Evolutionary conservation across 768 basidiomycete species (phyloP), one percentile per base, ranked within the genome.

Genomic region (Lactarius tabidus): DNA sequence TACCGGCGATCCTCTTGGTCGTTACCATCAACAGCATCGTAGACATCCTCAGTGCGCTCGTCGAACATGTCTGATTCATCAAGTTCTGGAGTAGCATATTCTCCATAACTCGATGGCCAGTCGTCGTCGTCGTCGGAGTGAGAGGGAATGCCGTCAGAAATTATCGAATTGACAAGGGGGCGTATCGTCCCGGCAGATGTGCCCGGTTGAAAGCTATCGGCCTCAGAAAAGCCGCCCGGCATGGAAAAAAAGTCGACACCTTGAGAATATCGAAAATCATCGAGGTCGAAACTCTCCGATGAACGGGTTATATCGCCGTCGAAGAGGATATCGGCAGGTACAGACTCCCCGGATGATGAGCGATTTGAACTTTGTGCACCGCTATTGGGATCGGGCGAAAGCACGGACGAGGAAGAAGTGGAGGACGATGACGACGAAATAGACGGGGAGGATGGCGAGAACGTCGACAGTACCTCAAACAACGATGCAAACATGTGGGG

Each of bases 151-250:
- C 57, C 66, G 9, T 52, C 39, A 10, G 71, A 63, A 57, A 52
- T 48, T 23, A 65, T 23, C 23, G 64, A 62, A 18, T 64, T 55
- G 56, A 71, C 60, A 33, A 73, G 70, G 39, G 73, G 74, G 26
- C 80, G 74, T 60, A 81, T 77, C 29, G 80, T 82, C 51, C 77
- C 81, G 31, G 75, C 76, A 35, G 83, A 81, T 17, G 80, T 79
- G n/a, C 79, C 77, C n/a, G 81, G 77, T 65, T 80, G 72, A 53
- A 78, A 74, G 29, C 71, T 72, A 26, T 75, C 70, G 28, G 59
- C 69, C 8, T 71, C 65, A 2, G 64, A 58, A 31, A 64, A 57
- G 7, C 57, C 38, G 33, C 61, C 54, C 26, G 63, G 65, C 58
- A 65, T 57, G 14, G 67, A 51, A 35, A 66, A 55, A 33, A 43